These are phyloP conservation scores for Berberis vulgaris DNA, from an alignment of 164 flowering plant species.

Conservation along the genomic window DNA sequence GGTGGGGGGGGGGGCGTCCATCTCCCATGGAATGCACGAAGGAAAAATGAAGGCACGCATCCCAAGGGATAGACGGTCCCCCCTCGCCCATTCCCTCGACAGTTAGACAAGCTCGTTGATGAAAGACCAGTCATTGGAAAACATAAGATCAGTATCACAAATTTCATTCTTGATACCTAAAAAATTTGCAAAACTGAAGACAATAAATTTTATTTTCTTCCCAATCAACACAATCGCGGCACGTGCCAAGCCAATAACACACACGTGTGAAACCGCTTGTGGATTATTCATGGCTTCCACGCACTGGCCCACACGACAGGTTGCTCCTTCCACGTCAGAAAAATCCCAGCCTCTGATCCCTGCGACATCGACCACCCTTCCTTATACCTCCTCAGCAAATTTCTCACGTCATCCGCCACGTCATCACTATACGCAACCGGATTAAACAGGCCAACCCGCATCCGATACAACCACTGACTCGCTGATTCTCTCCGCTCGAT, in stretches of 20 bases:
- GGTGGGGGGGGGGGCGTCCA: too few species aligned
- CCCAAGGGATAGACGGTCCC: too few species aligned
- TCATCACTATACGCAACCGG: constrained; percentile 63
- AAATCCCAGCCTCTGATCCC: constrained; percentile 53
- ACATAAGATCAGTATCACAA: too few species aligned
- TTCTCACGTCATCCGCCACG: constrained; percentile 74
- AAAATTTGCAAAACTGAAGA: background rate
- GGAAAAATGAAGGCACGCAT: too few species aligned
- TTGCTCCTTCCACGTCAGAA: constrained; percentile 82
- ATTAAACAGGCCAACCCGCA: constrained; percentile 40
- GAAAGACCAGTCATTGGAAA: too few species aligned
- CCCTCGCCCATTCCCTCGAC: too few species aligned
- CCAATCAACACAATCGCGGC: background rate
- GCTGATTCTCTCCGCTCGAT: constrained; percentile 76
- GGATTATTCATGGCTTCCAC: constrained; percentile 52
- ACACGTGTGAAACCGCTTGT: background rate
- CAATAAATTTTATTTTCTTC: background rate
- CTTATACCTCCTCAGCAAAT: constrained; percentile 74
- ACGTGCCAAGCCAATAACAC: background rate
- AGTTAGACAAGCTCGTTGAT: too few species aligned
- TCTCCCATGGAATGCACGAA: too few species aligned
- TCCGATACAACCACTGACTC: constrained; percentile 52
- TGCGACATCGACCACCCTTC: constrained; percentile 85
- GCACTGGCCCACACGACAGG: constrained; percentile 92
- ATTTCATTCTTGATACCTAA: background rate